Percentiles rank a stretch among this genome's conserved stretches.
Evolutionary conservation across 352 stramenopile genomes (phyloP).

Genomic region (Phytophthora fragariae): DNA sequence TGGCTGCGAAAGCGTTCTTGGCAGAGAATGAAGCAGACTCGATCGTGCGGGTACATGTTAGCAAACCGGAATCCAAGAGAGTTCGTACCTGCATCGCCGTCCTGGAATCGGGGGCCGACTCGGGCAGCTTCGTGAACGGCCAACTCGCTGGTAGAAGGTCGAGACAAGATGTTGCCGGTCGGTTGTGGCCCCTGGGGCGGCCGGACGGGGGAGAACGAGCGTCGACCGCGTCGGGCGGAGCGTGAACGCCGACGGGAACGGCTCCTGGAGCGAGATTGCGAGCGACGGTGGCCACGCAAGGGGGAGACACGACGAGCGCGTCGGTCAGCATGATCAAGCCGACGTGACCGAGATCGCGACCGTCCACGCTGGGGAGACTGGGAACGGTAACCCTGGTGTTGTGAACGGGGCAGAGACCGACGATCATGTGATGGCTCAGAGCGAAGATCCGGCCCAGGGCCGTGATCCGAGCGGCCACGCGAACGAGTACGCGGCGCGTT

Average conservation of each 20-base stretch:
- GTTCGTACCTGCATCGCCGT: neutral
- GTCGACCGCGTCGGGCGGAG: neutral
- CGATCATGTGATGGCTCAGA: too few species aligned
- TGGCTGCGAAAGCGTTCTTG: neutral
- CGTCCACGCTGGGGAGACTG: too few species aligned
- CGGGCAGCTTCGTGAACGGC: conserved; percentile 1
- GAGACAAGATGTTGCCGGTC: conserved; percentile 5
- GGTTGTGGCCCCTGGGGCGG: conserved; percentile 5
- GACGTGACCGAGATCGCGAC: too few species aligned
- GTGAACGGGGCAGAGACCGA: too few species aligned
- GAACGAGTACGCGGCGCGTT: too few species aligned
- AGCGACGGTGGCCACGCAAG: too few species aligned
- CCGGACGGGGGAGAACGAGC: neutral
- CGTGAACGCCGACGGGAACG: too few species aligned
- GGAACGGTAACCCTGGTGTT: too few species aligned
- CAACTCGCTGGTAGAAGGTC: neutral
- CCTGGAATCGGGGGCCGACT: neutral
- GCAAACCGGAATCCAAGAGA: neutral
- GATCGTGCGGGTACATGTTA: neutral
- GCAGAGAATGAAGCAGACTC: neutral
- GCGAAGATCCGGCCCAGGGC: too few species aligned
- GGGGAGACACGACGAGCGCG: too few species aligned
- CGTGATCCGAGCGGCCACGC: too few species aligned
- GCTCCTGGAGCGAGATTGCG: neutral
- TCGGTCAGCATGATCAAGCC: too few species aligned